These are phyloP conservation scores for Phytophthora multivora DNA, from an alignment of 352 stramenopile species.

Conservation along the genomic window DNA sequence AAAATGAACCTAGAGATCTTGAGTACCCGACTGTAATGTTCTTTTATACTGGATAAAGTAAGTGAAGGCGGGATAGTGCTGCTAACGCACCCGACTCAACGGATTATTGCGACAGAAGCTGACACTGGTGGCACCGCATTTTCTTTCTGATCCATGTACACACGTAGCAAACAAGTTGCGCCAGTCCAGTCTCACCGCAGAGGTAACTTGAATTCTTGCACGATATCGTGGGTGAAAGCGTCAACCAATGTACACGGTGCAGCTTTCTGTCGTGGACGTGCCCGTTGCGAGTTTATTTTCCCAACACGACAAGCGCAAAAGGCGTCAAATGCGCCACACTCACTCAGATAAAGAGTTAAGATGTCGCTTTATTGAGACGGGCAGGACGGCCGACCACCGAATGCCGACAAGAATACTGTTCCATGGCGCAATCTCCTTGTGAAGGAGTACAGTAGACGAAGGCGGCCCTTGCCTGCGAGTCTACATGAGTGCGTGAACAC, in stretches of 20 bases:
- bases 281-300: too few species aligned
- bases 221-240: neutral
- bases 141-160: neutral
- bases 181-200: neutral
- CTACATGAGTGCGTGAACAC: neutral
- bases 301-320: too few species aligned
- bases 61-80: too few species aligned
- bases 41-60: neutral
- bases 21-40: neutral
- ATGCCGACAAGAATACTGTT: too few species aligned
- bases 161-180: slow-evolving; percentile 8
- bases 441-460: neutral
- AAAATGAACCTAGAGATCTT: neutral
- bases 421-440: too few species aligned
- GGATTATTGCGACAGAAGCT: neutral
- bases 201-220: slow-evolving; percentile 5
- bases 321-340: too few species aligned
- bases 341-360: too few species aligned
- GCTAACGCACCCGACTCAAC: too few species aligned
- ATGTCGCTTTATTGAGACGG: too few species aligned
- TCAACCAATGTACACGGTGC: too few species aligned
- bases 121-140: neutral
- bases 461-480: neutral
- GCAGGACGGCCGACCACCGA: too few species aligned
- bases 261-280: too few species aligned